Base-by-base conservation (phyloP, 257 asterid species). In the Petunia secreta region DNA sequence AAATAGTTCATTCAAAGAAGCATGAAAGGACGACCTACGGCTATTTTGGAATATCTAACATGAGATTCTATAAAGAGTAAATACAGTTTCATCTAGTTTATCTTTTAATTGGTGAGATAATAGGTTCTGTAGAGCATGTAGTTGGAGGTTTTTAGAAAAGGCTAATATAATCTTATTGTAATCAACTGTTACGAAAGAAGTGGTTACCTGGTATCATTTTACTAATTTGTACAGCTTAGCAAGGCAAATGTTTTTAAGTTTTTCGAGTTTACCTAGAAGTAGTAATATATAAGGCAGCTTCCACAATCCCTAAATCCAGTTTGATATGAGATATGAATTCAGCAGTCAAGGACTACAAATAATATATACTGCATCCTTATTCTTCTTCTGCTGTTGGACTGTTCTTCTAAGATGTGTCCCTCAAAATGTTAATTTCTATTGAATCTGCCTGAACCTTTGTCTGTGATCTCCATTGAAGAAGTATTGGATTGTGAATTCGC, bases 21-120 rank as follows among this genome's bases (percentile, higher is more conserved):
- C 77, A 48, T 48, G 59, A 40, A 48, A 0, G 25, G 25, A 25
- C 25, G 25, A 25, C 11, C 60, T 10, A 25, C 3, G 37, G 11
- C 59, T 71, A 71, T 71, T 48, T 25, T 71, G 43, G 60, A 71
- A 10, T 46, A 38, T 10, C 25, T 71, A 25, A 71, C 77, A 10
- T 71, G 77, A 46, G 77, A 69, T 16, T 58, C 77, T 71, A 25
- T 71, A 48, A 44, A 16, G 43, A 34, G 10, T 15, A n/a, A 6
- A n/a, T 71, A 46, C 43, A 46, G 5, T 71, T 69, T 48, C 77
- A 71, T 13, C 46, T 5, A 48, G 58, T 43, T 71, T 71, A 25
- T 48, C 77, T 46, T 71, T 34, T 34, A 10, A 46, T n/a, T 5
- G 59, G n/a, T 48, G 77, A 46, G 58, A 25, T 16, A 44, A 46